Percentiles rank a stretch among this genome's conserved stretches.
Conservation (phyloP, 495 filamentous ascomycete genomes). For the Staphylotrichum longicolle region DNA sequence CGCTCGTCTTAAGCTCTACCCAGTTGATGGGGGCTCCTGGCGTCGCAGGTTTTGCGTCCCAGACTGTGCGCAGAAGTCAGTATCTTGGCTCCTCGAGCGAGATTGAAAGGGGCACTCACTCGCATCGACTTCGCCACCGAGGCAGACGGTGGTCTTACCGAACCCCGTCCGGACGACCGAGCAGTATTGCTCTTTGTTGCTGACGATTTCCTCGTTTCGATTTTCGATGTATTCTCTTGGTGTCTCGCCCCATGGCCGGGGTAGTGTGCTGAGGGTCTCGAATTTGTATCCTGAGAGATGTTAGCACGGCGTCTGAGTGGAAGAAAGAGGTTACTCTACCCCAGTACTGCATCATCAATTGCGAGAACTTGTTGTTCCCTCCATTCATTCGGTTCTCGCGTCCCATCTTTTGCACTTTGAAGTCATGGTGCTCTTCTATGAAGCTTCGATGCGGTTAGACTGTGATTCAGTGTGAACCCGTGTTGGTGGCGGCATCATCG, state of each 20-base stretch:
- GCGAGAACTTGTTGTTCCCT: slow-evolving; percentile 36
- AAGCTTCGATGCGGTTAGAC: slow-evolving; percentile 56
- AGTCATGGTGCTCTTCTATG: slow-evolving; percentile 83
- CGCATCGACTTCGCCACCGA: slow-evolving; percentile 96
- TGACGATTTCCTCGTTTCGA: slow-evolving; percentile 67
- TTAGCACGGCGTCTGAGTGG: not conserved
- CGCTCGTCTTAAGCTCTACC: slow-evolving; percentile 91
- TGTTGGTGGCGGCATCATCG: not conserved
- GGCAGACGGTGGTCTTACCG: slow-evolving; percentile 64
- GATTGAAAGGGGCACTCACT: slow-evolving; percentile 47
- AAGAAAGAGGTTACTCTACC: slow-evolving; percentile 34
- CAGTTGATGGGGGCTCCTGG: slow-evolving; percentile 73
- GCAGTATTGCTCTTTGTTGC: slow-evolving; percentile 90
- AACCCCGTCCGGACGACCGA: slow-evolving; percentile 86
- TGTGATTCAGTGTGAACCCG: not conserved
- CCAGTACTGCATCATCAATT: slow-evolving; percentile 57
- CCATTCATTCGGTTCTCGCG: slow-evolving; percentile 44
- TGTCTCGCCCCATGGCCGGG: slow-evolving; percentile 66
- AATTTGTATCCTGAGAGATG: slow-evolving; percentile 79
- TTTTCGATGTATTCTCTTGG: slow-evolving; percentile 72
- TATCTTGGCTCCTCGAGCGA: not conserved
- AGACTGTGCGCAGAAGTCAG: slow-evolving; percentile 52
- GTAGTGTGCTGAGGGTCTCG: slow-evolving; percentile 76
- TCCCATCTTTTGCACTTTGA: slow-evolving; percentile 40
- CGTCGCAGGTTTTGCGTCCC: slow-evolving; percentile 71